Conservation (phyloP, 345 rosid species). For the Lepidium didymum region DNA sequence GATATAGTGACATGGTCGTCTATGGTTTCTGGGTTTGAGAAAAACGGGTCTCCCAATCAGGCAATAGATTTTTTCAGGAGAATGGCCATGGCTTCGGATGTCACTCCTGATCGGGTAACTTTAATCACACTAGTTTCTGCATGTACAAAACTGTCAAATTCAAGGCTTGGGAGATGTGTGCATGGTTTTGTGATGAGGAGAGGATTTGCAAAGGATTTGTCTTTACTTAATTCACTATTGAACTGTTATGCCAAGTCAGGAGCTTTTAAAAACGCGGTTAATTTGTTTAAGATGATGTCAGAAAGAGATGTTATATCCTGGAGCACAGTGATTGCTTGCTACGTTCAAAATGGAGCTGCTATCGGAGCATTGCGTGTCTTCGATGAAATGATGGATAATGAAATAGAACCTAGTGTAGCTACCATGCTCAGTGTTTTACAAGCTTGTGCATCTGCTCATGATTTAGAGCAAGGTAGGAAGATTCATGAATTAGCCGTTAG, state of each 20-base stretch:
- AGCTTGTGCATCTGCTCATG: slow-evolving; percentile 40
- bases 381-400: slow-evolving; percentile 36
- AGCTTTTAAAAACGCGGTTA: slow-evolving; percentile 25
- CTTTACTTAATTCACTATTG: slow-evolving; percentile 39
- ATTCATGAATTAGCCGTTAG: slow-evolving; percentile 37
- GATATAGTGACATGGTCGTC: slow-evolving; percentile 55
- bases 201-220: slow-evolving; percentile 33
- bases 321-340: slow-evolving; percentile 46
- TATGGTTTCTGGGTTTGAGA: slow-evolving; percentile 51
- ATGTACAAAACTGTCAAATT: slow-evolving; percentile 32
- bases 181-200: slow-evolving; percentile 40
- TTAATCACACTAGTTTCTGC: slow-evolving; percentile 51
- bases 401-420: slow-evolving; percentile 34
- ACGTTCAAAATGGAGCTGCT: slow-evolving; percentile 34
- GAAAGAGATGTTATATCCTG: slow-evolving; percentile 51
- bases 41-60: slow-evolving; percentile 33
- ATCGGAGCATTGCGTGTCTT: slow-evolving; percentile 34
- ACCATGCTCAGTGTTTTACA: slow-evolving; percentile 38
- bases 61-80: slow-evolving; percentile 37
- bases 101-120: slow-evolving; percentile 36
- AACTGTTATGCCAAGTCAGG: slow-evolving; percentile 44
- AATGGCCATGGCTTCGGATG: slow-evolving; percentile 28
- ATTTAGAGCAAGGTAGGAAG: slow-evolving; percentile 41
- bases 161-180: slow-evolving; percentile 40
- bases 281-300: slow-evolving; percentile 34